phyloP scores from a whole-genome alignment of 2,329 filamentous ascomycete genomes.

The Colletotrichum sp. region DNA sequence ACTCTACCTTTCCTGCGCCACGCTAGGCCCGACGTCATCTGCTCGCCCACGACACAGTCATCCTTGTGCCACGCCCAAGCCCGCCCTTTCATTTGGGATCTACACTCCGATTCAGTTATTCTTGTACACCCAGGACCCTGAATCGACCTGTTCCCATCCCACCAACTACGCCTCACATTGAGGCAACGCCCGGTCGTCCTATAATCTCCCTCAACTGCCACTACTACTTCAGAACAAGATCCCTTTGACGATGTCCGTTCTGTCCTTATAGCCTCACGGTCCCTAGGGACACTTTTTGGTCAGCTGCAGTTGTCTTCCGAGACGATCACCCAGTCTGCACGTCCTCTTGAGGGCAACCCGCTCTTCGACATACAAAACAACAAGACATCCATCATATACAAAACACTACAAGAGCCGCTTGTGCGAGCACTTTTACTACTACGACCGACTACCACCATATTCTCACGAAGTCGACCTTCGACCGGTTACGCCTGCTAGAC shows the following conservation, averaged over 20 bases:
- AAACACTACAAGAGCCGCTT: neutral
- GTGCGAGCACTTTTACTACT: neutral
- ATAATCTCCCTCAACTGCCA: slow-evolving; percentile 20
- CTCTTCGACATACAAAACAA: neutral
- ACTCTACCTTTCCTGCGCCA: slow-evolving; percentile 18
- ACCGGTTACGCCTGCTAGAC: slow-evolving; percentile 12
- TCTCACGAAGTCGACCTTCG: slow-evolving; percentile 14
- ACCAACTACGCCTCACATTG: slow-evolving; percentile 11
- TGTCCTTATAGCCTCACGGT: slow-evolving; percentile 44
- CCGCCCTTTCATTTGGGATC: slow-evolving; percentile 13
- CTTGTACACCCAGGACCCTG: slow-evolving; percentile 20
- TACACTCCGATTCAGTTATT: slow-evolving; percentile 14
- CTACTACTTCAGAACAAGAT: neutral
- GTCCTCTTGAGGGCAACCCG: slow-evolving; percentile 8
- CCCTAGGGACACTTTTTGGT: slow-evolving; percentile 47
- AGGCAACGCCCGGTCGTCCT: slow-evolving; percentile 19
- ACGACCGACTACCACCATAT: neutral
- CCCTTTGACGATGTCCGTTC: slow-evolving; percentile 29
- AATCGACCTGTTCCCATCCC: slow-evolving; percentile 1
- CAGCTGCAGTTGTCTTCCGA: slow-evolving; percentile 12
- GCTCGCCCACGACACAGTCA: slow-evolving; percentile 4
- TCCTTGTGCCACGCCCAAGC: slow-evolving; percentile 5
- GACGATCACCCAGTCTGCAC: slow-evolving; percentile 9
- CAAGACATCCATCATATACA: neutral
- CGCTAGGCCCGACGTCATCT: slow-evolving; percentile 22